A percentile compares a stretch with the other conserved stretches of the same genome.
These are phyloP conservation scores for Ballota nigra DNA, from an alignment of 257 asterid genomes.

Conservation along the genomic window DNA sequence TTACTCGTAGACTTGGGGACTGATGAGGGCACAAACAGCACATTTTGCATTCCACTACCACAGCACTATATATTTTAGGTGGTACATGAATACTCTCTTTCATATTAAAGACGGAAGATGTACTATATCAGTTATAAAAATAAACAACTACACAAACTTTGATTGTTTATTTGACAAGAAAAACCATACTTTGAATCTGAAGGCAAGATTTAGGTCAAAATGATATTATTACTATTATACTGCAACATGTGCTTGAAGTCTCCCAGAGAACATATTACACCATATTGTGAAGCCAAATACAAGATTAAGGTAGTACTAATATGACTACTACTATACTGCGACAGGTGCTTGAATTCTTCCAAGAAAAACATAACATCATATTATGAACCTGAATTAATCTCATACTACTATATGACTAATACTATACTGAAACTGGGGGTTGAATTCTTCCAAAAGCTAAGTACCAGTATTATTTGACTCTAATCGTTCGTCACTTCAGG, in stretches of 20 bases:
- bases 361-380: constrained; percentile 3
- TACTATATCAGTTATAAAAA: not conserved
- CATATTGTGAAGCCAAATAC: not conserved
- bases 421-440: constrained; percentile 9
- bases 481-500: constrained; percentile 22
- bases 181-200: not conserved
- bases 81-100: not conserved
- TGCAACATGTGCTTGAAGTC: not conserved
- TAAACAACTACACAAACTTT: not conserved
- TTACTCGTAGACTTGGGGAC: no score
- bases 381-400: constrained; percentile 18
- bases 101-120: not conserved
- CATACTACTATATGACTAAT: not conserved
- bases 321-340: not conserved
- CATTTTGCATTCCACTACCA: not conserved
- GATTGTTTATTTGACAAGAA: not conserved
- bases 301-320: not conserved
- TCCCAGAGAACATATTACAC: not conserved
- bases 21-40: not conserved
- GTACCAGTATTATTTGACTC: constrained; percentile 1
- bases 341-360: not conserved
- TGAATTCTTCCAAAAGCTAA: constrained; percentile 12
- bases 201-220: not conserved
- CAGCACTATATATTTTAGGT: not conserved
- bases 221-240: not conserved